Conservation (phyloP, 1,284 basidiomycete genomes). For the Malassezia dermatis region DNA sequence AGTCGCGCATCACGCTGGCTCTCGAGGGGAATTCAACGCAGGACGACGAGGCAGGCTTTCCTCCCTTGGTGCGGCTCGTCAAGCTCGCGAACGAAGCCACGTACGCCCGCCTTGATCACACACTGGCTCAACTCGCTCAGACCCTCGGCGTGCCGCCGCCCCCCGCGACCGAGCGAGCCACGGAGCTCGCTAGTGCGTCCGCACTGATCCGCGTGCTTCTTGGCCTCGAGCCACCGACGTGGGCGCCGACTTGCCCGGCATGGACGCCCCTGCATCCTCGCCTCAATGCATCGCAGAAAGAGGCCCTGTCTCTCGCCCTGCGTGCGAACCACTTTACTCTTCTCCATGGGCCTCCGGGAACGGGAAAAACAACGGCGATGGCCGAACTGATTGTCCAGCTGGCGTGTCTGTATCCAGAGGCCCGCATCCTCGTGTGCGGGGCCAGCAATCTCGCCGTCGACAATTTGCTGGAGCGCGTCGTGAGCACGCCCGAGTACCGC, state of each 20-base stretch:
- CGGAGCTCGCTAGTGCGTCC: not conserved
- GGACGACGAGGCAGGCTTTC: slow-evolving; percentile 52
- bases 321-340: slow-evolving; percentile 66
- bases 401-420: slow-evolving; percentile 13
- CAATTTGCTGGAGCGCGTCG: slow-evolving; percentile 46
- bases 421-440: slow-evolving; percentile 66
- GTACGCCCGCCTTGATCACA: slow-evolving; percentile 58
- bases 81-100: slow-evolving; percentile 86
- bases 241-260: slow-evolving; percentile 24
- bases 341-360: slow-evolving; percentile 87
- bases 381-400: slow-evolving; percentile 51
- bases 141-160: slow-evolving; percentile 12
- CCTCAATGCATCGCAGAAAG: slow-evolving; percentile 73
- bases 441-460: slow-evolving; percentile 78
- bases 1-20: slow-evolving; percentile 7
- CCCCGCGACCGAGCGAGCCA: slow-evolving; percentile 8
- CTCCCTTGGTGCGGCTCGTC: slow-evolving; percentile 70
- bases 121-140: slow-evolving; percentile 23
- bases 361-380: slow-evolving; percentile 39
- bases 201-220: slow-evolving; percentile 33
- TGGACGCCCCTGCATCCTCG: slow-evolving; percentile 61
- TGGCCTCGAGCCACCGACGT: slow-evolving; percentile 19
- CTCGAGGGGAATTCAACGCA: not conserved
- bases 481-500: slow-evolving; percentile 20
- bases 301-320: slow-evolving; percentile 66